These are phyloP conservation scores for Yamadazyma conglobata DNA, from an alignment of 1,139 yeast genomes.

Conservation along the genomic window DNA sequence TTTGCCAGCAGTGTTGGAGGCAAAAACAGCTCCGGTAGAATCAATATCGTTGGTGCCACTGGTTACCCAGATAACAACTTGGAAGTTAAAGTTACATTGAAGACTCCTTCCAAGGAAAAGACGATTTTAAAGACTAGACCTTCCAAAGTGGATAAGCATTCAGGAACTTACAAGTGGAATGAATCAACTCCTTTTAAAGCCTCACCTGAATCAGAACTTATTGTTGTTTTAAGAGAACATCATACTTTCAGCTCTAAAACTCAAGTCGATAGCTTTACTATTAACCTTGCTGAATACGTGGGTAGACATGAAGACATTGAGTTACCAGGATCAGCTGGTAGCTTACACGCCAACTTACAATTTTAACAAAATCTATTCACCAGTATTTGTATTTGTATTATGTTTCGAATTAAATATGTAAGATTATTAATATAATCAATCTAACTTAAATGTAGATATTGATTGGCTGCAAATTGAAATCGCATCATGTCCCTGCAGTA, in stretches of 20 bases:
- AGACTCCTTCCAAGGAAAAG: slow-evolving; percentile 51
- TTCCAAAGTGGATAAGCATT: slow-evolving; percentile 45
- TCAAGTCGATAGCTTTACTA: slow-evolving; percentile 55
- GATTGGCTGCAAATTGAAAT: slow-evolving; percentile 1
- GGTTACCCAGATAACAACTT: slow-evolving; percentile 32
- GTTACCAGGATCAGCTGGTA: slow-evolving; percentile 29
- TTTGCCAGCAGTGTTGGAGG: slow-evolving; percentile 39
- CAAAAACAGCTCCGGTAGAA: slow-evolving; percentile 49
- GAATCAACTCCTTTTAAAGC: slow-evolving; percentile 71
- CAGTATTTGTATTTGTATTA: too few relatives aligned
- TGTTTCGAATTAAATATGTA: too few relatives aligned
- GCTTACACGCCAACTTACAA: slow-evolving; percentile 25
- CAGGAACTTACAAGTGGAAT: slow-evolving; percentile 51
- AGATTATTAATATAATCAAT: too few relatives aligned
- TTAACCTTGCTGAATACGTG: slow-evolving; percentile 37
- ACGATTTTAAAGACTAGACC: slow-evolving; percentile 65
- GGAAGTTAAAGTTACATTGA: slow-evolving; percentile 51
- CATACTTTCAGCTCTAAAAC: slow-evolving; percentile 73
- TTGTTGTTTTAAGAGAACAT: slow-evolving; percentile 60
- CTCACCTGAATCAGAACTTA: slow-evolving; percentile 53
- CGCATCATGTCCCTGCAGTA: slow-evolving; percentile 1
- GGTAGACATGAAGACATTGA: slow-evolving; percentile 30
- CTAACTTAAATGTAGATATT: neutral
- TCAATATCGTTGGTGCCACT: slow-evolving; percentile 43
- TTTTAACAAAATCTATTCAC: too few relatives aligned